These are phyloP conservation scores for Vigna trinervia DNA, from an alignment of 306 rosid species.

Conservation along the genomic window DNA sequence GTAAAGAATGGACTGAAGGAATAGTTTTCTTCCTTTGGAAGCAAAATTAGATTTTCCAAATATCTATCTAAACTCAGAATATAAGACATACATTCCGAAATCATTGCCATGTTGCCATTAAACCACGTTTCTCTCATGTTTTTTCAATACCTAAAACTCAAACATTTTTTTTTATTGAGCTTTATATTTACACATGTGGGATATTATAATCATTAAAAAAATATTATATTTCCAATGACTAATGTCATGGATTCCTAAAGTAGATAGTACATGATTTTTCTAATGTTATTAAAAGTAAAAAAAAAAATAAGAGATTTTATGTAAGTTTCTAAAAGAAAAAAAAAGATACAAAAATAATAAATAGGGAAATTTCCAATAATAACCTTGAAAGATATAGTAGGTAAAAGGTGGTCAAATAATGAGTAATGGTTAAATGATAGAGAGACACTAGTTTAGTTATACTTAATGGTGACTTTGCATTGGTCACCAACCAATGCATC, in stretches of 20 bases:
- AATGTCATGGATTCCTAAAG: too few relatives aligned
- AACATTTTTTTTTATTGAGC: background rate
- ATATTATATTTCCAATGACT: background rate
- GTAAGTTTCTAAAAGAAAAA: too few relatives aligned
- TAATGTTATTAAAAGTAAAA: too few relatives aligned
- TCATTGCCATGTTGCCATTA: background rate
- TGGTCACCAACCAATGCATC: conserved; percentile 45
- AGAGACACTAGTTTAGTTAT: conserved; percentile 26
- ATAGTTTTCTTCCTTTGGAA: conserved; percentile 27
- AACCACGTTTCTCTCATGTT: conserved; percentile 8
- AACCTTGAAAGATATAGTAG: background rate
- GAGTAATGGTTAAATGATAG: conserved; percentile 4
- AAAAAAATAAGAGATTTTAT: too few relatives aligned
- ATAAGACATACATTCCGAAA: background rate
- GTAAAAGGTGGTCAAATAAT: too few relatives aligned
- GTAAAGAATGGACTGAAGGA: background rate
- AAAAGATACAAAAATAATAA: too few relatives aligned
- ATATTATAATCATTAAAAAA: background rate
- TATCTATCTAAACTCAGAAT: background rate
- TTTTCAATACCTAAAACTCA: background rate
- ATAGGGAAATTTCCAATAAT: background rate
- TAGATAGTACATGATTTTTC: too few relatives aligned
- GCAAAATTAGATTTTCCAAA: background rate
- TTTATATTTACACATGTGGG: background rate
- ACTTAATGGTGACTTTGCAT: conserved; percentile 44